Percentiles rank a stretch among this genome's conserved stretches.
Conservation (phyloP, 805 yeast species). For the Metschnikowia dekortorum region DNA sequence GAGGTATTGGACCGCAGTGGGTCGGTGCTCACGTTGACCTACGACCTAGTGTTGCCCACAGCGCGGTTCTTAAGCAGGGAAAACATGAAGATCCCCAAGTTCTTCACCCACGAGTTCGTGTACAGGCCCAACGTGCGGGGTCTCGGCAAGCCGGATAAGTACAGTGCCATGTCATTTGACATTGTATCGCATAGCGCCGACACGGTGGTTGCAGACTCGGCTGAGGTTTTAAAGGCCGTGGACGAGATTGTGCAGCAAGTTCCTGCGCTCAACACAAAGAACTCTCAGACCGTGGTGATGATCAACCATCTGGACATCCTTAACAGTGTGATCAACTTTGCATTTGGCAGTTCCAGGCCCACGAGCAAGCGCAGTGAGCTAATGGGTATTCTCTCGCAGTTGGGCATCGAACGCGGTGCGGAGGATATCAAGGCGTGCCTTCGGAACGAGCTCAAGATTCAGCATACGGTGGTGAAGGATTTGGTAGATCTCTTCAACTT, state of each 20-base stretch:
- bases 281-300: slow-evolving; percentile 52
- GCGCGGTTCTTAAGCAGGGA: slow-evolving; percentile 77
- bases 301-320: slow-evolving; percentile 80
- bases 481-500: slow-evolving; percentile 73
- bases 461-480: slow-evolving; percentile 79
- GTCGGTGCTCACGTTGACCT: slow-evolving; percentile 81
- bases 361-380: slow-evolving; percentile 57
- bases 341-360: slow-evolving; percentile 71
- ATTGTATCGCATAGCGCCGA: slow-evolving; percentile 48
- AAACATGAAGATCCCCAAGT: slow-evolving; percentile 49
- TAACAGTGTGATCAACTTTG: slow-evolving; percentile 57
- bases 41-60: slow-evolving; percentile 84
- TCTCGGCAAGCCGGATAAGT: slow-evolving; percentile 65
- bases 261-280: slow-evolving; percentile 56
- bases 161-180: slow-evolving; percentile 84
- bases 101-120: slow-evolving; percentile 75
- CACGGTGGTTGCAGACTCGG: slow-evolving; percentile 46
- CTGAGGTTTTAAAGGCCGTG: slow-evolving; percentile 79
- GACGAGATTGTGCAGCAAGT: slow-evolving; percentile 65
- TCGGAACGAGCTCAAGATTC: slow-evolving; percentile 59
- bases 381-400: slow-evolving; percentile 66
- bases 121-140: slow-evolving; percentile 62
- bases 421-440: slow-evolving; percentile 48
- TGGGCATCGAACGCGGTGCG: slow-evolving; percentile 64
- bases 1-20: slow-evolving; percentile 86